Base-by-base conservation (phyloP, 176 grass and related monocot genomes). In the Phragmites australis region DNA sequence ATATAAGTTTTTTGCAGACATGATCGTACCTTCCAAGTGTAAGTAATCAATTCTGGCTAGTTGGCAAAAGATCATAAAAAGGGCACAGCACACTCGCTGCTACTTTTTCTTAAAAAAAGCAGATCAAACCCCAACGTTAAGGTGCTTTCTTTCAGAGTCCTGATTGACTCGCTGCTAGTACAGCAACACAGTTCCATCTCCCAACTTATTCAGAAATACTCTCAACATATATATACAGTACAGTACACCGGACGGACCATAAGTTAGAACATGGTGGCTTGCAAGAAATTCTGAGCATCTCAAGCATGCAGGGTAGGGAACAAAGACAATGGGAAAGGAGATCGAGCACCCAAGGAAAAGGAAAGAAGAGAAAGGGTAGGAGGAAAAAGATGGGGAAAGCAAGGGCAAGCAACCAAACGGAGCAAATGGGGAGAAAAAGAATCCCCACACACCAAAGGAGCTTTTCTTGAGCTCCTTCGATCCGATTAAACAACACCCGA, bases 401-500 rank as follows among this genome's bases (percentile, higher is more conserved):
- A 79, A 22, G 83, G 37, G 60, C 70, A 16, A 14, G 48, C 26
- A 75, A 44, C 31, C 34, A 37, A 19, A 25, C n/a, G 21, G 31
- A 37, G 63, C 40, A 1, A 66, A 19, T 0, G 41, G 17, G 0
- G 27, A 63, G 49, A 37, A 18, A 79, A 84, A 79, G 86, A 13
- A 84, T 84, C 21, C 75, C 44, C 81, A 60, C 61, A 16, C 68
- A 88, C 13, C 62, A 76, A 89, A 89, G n/a, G 62, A 26, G 62
- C 87, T 84, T 76, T 75, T 49, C 12, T 19, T 53, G 42, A 22
- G 39, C 80, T 31, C n/a, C 75, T 50, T 71, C 13, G 23, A 51
- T 64, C 31, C 57, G 37, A 74, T 41, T 74, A 86, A 75, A 75
- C 6, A 86, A 67, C 6, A 5, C 1, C 22, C 5, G 43, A 42